phyloP scores from a whole-genome alignment of 2,329 filamentous ascomycete species.

The Aspergillus sp. region DNA sequence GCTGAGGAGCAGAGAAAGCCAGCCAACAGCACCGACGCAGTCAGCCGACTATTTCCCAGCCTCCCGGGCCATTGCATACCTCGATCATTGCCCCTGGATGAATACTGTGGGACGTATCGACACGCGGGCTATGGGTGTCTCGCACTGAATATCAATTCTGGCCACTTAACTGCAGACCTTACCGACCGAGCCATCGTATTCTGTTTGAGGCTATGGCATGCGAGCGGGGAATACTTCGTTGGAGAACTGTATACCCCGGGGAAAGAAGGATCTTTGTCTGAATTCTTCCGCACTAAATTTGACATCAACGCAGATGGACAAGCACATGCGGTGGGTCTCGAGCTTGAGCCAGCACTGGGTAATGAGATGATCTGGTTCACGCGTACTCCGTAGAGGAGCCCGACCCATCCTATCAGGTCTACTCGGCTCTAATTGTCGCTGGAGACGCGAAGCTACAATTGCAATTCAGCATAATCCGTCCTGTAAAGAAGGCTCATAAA shows the following conservation, averaged over 20 bases:
- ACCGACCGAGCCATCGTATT: conserved; percentile 9
- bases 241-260: not conserved
- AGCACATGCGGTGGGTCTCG: conserved; percentile 10
- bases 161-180: conserved; percentile 9
- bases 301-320: conserved; percentile 7
- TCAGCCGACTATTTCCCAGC: conserved; percentile 11
- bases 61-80: conserved; percentile 8
- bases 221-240: conserved; percentile 20
- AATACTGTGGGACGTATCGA: conserved; percentile 17
- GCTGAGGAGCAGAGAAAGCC: not conserved
- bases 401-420: no score
- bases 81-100: conserved; percentile 10
- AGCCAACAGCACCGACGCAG: conserved; percentile 1
- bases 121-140: conserved; percentile 10
- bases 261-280: not conserved
- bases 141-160: conserved; percentile 1
- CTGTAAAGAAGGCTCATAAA: no score
- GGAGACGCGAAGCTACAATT: no score
- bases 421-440: no score
- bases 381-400: not conserved
- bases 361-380: conserved; percentile 19
- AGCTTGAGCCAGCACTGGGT: conserved; percentile 12
- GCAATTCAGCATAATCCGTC: no score
- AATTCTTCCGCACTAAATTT: conserved; percentile 11
- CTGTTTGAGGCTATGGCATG: conserved; percentile 11